Evolutionary conservation across 1,139 yeast species (phyloP).

Genomic region (Meyerozyma sp.): DNA sequence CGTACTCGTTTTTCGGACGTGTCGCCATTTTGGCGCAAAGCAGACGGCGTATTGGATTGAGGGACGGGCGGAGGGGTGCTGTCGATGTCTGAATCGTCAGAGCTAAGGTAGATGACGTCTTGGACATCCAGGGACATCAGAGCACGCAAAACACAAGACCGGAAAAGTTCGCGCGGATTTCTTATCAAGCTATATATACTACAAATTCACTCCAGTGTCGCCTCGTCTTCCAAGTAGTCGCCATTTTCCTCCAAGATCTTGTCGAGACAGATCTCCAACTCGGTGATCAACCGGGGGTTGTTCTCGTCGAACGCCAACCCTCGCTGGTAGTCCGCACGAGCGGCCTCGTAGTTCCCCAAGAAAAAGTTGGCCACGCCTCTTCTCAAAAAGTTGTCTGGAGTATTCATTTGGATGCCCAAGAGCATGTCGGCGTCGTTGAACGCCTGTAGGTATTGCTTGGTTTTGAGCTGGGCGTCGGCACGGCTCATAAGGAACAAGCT

Average conservation of each 20-base stretch:
- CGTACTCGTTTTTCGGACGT: neutral
- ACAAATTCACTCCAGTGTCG: conserved; percentile 3
- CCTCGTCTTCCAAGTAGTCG: conserved; percentile 19
- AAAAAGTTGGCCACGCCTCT: conserved; percentile 71
- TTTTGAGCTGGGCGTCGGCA: conserved; percentile 73
- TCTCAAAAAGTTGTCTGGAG: conserved; percentile 78
- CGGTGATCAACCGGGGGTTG: conserved; percentile 36
- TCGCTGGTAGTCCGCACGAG: conserved; percentile 71
- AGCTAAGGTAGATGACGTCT: neutral
- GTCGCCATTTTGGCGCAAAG: neutral
- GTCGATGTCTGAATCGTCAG: neutral
- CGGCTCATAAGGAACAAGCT: conserved; percentile 70
- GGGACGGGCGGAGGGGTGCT: neutral
- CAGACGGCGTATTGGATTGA: neutral
- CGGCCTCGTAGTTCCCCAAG: conserved; percentile 65
- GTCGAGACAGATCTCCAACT: conserved; percentile 40
- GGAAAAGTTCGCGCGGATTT: neutral
- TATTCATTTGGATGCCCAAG: conserved; percentile 54
- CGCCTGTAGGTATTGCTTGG: conserved; percentile 64
- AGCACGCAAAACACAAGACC: neutral
- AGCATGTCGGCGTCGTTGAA: conserved; percentile 78
- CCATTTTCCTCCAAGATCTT: conserved; percentile 50
- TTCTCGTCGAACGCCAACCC: conserved; percentile 65
- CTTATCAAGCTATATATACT: conserved; percentile 3
- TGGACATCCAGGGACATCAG: neutral